Conservation (phyloP, 1,284 basidiomycete species). For the Ganoderma resinaceum region DNA sequence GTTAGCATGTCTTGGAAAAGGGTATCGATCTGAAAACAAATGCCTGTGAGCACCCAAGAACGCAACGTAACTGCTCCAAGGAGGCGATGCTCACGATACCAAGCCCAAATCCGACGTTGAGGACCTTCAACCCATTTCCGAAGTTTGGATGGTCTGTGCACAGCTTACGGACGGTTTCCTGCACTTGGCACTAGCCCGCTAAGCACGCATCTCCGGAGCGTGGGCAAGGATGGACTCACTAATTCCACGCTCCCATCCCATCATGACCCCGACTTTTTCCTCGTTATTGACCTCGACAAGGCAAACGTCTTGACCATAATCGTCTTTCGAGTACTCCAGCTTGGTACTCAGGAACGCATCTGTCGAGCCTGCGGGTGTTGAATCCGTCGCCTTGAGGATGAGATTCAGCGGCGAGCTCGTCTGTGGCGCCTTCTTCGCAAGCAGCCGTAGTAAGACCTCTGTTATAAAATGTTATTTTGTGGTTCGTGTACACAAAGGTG, state of each 20-base stretch:
- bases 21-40: slow-evolving; percentile 70
- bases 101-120: slow-evolving; percentile 95
- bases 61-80: too few species aligned
- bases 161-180: slow-evolving; percentile 70
- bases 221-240: slow-evolving; percentile 52
- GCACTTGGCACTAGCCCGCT: slow-evolving; percentile 56
- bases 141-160: slow-evolving; percentile 59
- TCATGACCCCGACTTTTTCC: slow-evolving; percentile 90
- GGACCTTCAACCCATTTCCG: slow-evolving; percentile 64
- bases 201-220: slow-evolving; percentile 22
- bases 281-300: slow-evolving; percentile 73
- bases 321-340: slow-evolving; percentile 77
- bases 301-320: slow-evolving; percentile 84
- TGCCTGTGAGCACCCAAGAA: background rate
- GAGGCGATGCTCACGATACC: slow-evolving; percentile 76
- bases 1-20: slow-evolving; percentile 77
- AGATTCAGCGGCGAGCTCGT: slow-evolving; percentile 52
- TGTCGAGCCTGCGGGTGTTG: slow-evolving; percentile 78
- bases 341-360: slow-evolving; percentile 77
- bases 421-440: slow-evolving; percentile 51
- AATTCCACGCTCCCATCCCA: slow-evolving; percentile 91
- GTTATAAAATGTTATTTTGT: slow-evolving; percentile 8
- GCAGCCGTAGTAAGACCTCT: slow-evolving; percentile 74
- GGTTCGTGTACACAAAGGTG: too few species aligned
- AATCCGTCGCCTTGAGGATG: slow-evolving; percentile 63